A percentile compares a stretch with the other conserved stretches of the same genome.
Evolutionary conservation across 2,329 filamentous ascomycete species (phyloP).

Genomic region (Penicillium frequentans): DNA sequence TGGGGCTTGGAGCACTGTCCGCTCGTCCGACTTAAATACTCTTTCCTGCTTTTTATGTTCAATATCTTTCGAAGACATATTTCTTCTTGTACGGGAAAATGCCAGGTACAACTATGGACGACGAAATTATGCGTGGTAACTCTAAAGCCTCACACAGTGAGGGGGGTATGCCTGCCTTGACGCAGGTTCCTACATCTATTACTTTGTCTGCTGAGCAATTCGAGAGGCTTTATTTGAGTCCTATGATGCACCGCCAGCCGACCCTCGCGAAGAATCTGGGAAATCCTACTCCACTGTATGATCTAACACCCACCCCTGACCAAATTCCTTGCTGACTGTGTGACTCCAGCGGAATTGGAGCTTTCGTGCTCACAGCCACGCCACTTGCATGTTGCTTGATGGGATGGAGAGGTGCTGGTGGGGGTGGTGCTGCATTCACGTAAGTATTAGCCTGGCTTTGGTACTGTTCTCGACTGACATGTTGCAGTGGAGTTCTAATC

Average conservation of each 20-base stretch:
- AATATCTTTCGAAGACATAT: neutral
- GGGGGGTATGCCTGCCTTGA: neutral
- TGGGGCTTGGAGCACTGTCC: neutral
- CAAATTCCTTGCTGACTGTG: neutral
- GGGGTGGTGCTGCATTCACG: conserved; percentile 26
- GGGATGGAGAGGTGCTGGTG: conserved; percentile 28
- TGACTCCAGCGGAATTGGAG: conserved; percentile 21
- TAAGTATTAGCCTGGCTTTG: conserved; percentile 5
- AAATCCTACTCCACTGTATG: conserved; percentile 36
- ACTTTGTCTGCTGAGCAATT: conserved; percentile 36
- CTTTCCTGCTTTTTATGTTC: neutral
- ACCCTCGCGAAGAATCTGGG: conserved; percentile 30
- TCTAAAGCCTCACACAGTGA: neutral
- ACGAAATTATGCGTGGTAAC: neutral
- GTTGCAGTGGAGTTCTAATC: conserved; percentile 42
- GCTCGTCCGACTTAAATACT: neutral
- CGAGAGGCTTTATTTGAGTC: conserved; percentile 36
- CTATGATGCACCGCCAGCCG: conserved; percentile 32
- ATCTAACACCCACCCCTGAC: neutral
- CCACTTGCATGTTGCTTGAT: conserved; percentile 28
- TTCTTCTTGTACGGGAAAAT: neutral
- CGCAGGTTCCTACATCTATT: conserved; percentile 19
- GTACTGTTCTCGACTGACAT: neutral
- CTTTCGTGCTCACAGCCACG: conserved; percentile 28
- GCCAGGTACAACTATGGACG: neutral